Conservation (phyloP, 129 eudicot species). For the Ambrosia artemisiifolia region DNA sequence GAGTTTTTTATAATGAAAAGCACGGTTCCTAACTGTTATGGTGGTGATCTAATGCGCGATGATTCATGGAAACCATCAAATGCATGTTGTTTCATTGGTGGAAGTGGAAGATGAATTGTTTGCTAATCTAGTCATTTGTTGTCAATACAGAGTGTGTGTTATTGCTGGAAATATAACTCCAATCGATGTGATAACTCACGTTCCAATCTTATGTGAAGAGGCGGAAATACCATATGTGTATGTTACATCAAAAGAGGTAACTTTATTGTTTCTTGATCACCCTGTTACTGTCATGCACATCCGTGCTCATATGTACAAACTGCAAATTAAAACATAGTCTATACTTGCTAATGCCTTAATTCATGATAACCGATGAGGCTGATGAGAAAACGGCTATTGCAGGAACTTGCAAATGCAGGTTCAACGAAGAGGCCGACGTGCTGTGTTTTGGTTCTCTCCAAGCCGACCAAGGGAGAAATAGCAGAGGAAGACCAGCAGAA, state of each 20-base stretch:
- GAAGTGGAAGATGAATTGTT: not conserved
- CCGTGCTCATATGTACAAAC: not conserved
- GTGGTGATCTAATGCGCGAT: not conserved
- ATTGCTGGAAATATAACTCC: conserved; percentile 98
- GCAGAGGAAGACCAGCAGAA: conserved; percentile 63
- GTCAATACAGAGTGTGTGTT: conserved; percentile 71
- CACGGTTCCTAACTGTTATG: not conserved
- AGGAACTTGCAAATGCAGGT: conserved; percentile 98
- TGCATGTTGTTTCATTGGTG: not conserved
- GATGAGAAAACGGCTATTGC: conserved; percentile 21
- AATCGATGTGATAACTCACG: conserved; percentile 95
- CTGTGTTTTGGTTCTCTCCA: conserved; percentile 75
- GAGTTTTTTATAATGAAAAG: too few relatives aligned
- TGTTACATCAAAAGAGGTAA: conserved; percentile 92
- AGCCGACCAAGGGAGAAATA: conserved; percentile 85
- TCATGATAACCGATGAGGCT: not conserved
- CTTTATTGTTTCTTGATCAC: conserved; percentile 3
- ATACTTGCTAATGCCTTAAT: not conserved
- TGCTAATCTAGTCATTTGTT: not conserved
- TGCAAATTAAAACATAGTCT: not conserved
- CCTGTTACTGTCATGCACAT: not conserved
- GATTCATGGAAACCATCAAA: too few relatives aligned
- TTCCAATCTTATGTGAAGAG: conserved; percentile 91
- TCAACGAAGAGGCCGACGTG: conserved; percentile 98
- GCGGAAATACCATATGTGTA: conserved; percentile 79